phyloP scores from a whole-genome alignment of 192 early-diverging fungal genomes.

The Ramicandelaber brevisporus region DNA sequence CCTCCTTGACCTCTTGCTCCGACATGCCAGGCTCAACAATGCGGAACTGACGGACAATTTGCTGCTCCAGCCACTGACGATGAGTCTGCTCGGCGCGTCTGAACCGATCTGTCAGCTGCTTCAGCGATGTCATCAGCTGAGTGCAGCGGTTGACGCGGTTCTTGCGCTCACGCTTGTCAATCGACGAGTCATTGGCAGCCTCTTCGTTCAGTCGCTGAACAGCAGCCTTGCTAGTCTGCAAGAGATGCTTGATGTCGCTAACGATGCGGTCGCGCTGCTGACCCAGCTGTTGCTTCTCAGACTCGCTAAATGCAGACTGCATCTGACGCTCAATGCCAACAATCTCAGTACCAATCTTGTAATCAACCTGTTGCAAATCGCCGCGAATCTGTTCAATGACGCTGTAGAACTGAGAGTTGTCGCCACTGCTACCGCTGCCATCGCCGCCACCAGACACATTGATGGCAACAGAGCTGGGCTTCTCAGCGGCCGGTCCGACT shows the following conservation, averaged over 20 bases:
- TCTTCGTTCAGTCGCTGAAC: not conserved
- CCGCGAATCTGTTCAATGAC: not conserved
- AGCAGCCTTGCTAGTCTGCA: not conserved
- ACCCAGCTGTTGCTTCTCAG: no score
- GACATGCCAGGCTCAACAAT: constrained; percentile 17
- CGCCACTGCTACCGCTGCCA: not conserved
- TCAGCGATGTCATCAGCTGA: no score
- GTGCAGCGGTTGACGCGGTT: not conserved
- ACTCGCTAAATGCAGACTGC: no score
- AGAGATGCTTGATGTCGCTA: not conserved
- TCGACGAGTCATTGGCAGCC: not conserved
- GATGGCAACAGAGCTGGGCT: no score
- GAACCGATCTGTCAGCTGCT: constrained; percentile 5
- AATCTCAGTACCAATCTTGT: not conserved
- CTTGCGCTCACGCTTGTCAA: not conserved
- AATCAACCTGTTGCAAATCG: not conserved
- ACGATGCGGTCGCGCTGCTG: not conserved
- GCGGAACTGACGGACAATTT: constrained; percentile 18
- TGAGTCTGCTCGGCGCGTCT: constrained; percentile 18
- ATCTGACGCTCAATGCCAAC: not conserved
- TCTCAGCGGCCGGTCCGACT: no score
- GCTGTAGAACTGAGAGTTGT: not conserved
- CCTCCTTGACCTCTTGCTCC: constrained; percentile 12
- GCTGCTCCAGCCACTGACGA: constrained; percentile 15
- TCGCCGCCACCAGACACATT: not conserved